Percentiles rank a stretch among this genome's conserved stretches.
These are phyloP conservation scores for Stagonosporopsis tanaceti DNA, from an alignment of 2,329 filamentous ascomycete genomes.

Conservation along the genomic window DNA sequence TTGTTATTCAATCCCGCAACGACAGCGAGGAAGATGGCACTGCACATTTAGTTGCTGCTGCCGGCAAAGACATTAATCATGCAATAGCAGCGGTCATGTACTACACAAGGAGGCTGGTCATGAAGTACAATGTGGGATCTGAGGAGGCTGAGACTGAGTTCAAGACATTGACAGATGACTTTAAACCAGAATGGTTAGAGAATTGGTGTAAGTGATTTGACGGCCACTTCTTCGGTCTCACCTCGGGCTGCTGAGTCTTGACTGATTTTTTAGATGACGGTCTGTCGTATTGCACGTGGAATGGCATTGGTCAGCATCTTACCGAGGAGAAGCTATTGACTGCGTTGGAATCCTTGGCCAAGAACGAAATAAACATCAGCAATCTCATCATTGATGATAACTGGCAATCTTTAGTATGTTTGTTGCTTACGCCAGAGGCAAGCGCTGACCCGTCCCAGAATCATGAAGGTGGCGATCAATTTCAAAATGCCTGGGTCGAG, in stretches of 20 bases:
- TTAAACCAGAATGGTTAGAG: constrained; percentile 74
- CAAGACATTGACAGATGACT: constrained; percentile 56
- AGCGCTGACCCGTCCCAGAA: constrained; percentile 23
- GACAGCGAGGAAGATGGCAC: constrained; percentile 67
- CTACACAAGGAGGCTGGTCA: constrained; percentile 75
- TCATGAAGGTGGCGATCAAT: constrained; percentile 57
- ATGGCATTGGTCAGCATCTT: constrained; percentile 82
- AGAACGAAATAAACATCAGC: constrained; percentile 76
- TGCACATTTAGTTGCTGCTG: constrained; percentile 72
- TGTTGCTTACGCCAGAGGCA: not conserved
- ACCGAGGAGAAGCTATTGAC: constrained; percentile 80
- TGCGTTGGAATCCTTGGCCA: constrained; percentile 75
- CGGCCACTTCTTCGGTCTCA: not conserved
- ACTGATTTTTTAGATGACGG: constrained; percentile 68
- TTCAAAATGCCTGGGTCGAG: constrained; percentile 67
- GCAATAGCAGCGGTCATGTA: constrained; percentile 86
- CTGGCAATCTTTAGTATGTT: constrained; percentile 63
- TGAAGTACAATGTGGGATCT: constrained; percentile 54
- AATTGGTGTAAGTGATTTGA: constrained; percentile 68
- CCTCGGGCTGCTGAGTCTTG: not conserved
- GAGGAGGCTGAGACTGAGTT: constrained; percentile 58
- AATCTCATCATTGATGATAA: constrained; percentile 97
- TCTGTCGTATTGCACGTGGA: constrained; percentile 96
- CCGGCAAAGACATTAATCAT: constrained; percentile 75
- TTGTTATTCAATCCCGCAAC: constrained; percentile 75